A percentile compares a stretch with the other conserved stretches of the same genome.
Evolutionary conservation across 192 early-diverging fungal species (phyloP).

Genomic region (Spizellomyces punctatus): DNA sequence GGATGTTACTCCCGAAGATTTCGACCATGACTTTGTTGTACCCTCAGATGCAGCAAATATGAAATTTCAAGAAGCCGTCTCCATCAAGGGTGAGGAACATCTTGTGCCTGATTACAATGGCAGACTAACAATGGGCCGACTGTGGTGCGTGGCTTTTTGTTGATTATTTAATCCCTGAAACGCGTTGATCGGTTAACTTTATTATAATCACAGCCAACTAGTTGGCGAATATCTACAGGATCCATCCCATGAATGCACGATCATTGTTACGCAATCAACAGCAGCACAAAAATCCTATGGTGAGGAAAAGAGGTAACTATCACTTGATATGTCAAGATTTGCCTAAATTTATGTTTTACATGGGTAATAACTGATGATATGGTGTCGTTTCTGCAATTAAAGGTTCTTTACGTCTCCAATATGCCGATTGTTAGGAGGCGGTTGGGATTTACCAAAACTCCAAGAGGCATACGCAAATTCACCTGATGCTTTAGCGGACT

Average conservation of each 20-base stretch:
- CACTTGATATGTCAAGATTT: no score
- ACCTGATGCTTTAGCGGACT: not conserved
- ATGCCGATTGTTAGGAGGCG: not conserved
- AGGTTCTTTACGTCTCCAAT: constrained; percentile 61
- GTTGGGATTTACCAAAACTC: constrained; percentile 5
- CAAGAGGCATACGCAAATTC: not conserved
- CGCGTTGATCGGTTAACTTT: not conserved
- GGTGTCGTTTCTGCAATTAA: not conserved
- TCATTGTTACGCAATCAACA: constrained; percentile 80
- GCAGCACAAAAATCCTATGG: constrained; percentile 95
- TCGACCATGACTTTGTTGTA: not conserved
- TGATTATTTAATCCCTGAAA: not conserved
- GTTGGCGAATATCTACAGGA: constrained; percentile 8
- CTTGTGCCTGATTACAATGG: not conserved
- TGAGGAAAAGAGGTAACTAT: constrained; percentile 76
- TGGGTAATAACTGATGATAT: not conserved
- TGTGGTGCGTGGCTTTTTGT: not conserved
- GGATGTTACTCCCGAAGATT: no score
- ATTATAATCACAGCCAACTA: not conserved
- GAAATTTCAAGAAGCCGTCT: not conserved
- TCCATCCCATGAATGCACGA: constrained; percentile 57
- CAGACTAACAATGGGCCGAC: not conserved
- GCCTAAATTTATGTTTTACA: not conserved
- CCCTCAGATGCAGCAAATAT: not conserved
- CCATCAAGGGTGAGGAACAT: no score